Percentiles rank a stretch among this genome's conserved stretches.
These are phyloP conservation scores for Diplodia corticola DNA, from an alignment of 2,329 filamentous ascomycete genomes.

Conservation along the genomic window DNA sequence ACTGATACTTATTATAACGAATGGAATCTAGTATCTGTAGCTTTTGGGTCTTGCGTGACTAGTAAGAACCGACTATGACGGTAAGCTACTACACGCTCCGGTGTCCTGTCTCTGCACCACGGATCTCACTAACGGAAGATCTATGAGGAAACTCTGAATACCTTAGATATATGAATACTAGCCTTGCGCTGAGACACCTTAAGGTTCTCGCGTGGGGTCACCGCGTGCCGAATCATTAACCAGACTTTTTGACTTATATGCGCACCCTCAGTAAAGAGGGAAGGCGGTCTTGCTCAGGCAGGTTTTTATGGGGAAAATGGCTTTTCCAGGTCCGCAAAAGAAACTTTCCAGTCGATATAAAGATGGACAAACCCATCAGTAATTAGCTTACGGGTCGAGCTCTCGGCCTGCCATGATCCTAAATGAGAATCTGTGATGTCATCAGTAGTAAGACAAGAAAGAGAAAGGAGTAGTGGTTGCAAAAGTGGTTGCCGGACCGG, in stretches of 20 bases:
- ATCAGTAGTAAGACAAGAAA: not conserved
- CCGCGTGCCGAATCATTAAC: not conserved
- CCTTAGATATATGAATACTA: not conserved
- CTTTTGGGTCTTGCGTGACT: not conserved
- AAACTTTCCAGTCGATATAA: too few species aligned
- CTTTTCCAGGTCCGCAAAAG: not conserved
- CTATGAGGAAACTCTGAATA: constrained; percentile 4
- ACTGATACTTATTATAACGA: not conserved
- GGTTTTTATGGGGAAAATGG: not conserved
- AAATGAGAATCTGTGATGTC: not conserved
- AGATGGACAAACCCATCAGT: too few species aligned
- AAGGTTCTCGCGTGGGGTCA: not conserved
- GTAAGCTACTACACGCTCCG: not conserved
- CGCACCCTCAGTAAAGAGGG: not conserved
- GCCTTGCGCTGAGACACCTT: not conserved
- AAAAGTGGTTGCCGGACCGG: not conserved
- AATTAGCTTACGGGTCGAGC: too few species aligned
- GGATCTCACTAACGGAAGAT: constrained; percentile 8
- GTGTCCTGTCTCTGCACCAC: too few species aligned
- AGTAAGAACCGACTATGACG: not conserved
- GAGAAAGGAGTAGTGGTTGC: not conserved
- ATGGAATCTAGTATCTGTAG: not conserved
- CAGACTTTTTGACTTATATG: too few species aligned
- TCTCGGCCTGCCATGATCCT: not conserved
- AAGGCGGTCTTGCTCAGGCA: not conserved